phyloP scores from a whole-genome alignment of 331 rosid species.

The Cydonia oblonga region DNA sequence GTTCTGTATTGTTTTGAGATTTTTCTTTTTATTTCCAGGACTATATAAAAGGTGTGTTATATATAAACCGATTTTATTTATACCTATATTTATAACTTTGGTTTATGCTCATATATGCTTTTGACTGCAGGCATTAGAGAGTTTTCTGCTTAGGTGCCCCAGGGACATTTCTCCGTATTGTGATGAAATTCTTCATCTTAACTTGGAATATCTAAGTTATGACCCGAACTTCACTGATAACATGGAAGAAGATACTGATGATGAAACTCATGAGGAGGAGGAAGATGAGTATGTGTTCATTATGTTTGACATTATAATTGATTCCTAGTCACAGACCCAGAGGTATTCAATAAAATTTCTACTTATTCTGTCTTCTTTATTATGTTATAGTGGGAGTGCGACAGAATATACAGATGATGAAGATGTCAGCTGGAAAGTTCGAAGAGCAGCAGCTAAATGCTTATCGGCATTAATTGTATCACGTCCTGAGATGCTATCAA shows the following conservation, averaged over 20 bases:
- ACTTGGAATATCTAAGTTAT: conserved; percentile 77
- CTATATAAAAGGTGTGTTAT: not conserved
- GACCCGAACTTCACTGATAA: conserved; percentile 98
- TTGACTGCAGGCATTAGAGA: conserved; percentile 74
- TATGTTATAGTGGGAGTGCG: conserved; percentile 82
- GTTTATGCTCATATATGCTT: conserved; percentile 7
- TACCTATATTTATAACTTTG: not conserved
- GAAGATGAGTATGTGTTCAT: conserved; percentile 76
- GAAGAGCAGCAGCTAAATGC: conserved; percentile 99
- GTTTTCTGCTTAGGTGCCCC: conserved; percentile 98
- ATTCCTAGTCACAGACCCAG: not conserved
- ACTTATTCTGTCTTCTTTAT: conserved; percentile 11
- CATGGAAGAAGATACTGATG: conserved; percentile 98
- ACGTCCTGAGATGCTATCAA: conserved; percentile 91
- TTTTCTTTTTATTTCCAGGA: not conserved
- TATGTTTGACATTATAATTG: conserved; percentile 6
- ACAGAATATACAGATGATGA: conserved; percentile 97
- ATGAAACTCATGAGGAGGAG: conserved; percentile 83
- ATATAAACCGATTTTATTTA: not conserved
- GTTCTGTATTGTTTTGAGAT: not conserved
- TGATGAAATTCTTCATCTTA: conserved; percentile 80
- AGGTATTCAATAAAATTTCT: conserved; percentile 3
- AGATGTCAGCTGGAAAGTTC: conserved; percentile 98
- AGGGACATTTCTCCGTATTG: conserved; percentile 86
- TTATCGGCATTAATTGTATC: conserved; percentile 90